phyloP scores from a whole-genome alignment of 1,284 basidiomycete genomes.

The Erythrobasidium hasegawianum region DNA sequence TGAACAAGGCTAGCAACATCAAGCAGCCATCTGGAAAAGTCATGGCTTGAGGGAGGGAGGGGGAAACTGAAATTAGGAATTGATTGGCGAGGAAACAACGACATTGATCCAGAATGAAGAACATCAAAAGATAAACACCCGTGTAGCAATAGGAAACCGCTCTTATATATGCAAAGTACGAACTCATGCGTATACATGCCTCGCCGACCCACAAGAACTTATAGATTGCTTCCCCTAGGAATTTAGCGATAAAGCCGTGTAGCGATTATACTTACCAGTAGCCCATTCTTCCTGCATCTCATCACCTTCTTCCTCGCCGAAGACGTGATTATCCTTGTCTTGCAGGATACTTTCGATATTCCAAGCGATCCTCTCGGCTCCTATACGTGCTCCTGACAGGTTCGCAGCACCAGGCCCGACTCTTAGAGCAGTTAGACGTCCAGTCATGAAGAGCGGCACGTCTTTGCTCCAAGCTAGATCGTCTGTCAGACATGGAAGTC shows the following conservation, averaged over 20 bases:
- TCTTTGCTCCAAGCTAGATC: slow-evolving; percentile 46
- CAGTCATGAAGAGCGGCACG: slow-evolving; percentile 48
- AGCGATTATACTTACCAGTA: too few species aligned
- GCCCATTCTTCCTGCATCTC: background rate
- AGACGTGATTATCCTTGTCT: background rate
- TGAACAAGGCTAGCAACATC: slow-evolving; percentile 23
- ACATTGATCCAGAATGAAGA: too few species aligned
- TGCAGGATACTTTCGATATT: slow-evolving; percentile 9
- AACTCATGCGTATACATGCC: too few species aligned
- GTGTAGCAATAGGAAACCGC: too few species aligned
- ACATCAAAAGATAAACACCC: too few species aligned
- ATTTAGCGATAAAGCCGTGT: too few species aligned
- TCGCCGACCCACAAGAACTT: too few species aligned
- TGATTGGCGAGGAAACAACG: too few species aligned
- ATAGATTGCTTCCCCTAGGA: too few species aligned
- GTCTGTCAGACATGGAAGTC: slow-evolving; percentile 47
- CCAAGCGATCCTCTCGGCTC: slow-evolving; percentile 49
- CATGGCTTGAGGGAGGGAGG: background rate
- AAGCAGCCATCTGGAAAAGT: slow-evolving; percentile 32
- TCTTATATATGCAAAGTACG: too few species aligned
- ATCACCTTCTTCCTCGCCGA: background rate
- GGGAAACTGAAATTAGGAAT: too few species aligned
- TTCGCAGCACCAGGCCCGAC: slow-evolving; percentile 50
- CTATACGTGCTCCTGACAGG: slow-evolving; percentile 48
- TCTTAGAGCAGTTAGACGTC: slow-evolving; percentile 38